These are phyloP conservation scores for Aspergillus kassunensis DNA, from an alignment of 495 filamentous ascomycete genomes.

Conservation along the genomic window DNA sequence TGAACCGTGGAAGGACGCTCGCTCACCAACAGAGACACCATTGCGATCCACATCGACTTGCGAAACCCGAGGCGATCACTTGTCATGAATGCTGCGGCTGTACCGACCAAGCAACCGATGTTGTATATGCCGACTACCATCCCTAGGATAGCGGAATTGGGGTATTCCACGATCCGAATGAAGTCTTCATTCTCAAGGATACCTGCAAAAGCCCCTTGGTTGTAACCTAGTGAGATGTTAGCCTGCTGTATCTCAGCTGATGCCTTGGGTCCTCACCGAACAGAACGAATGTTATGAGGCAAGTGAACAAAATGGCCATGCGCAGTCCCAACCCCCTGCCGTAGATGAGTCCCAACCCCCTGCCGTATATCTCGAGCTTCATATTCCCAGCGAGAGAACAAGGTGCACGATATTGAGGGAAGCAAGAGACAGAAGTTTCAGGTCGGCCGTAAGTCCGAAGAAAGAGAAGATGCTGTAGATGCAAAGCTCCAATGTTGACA, in stretches of 20 bases:
- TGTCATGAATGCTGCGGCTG: conserved; percentile 37
- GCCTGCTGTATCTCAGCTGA: conserved; percentile 4
- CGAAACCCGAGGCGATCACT: conserved; percentile 47
- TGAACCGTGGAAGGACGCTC: not conserved
- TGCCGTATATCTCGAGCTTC: conserved; percentile 30
- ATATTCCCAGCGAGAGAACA: conserved; percentile 10
- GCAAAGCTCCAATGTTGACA: conserved; percentile 10
- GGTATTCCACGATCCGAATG: conserved; percentile 37
- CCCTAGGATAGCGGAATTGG: conserved; percentile 37
- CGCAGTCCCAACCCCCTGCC: conserved; percentile 32
- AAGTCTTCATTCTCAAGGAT: conserved; percentile 47
- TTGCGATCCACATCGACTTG: conserved; percentile 38
- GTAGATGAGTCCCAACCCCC: conserved; percentile 32
- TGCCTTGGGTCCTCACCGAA: conserved; percentile 24
- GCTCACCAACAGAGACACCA: conserved; percentile 33
- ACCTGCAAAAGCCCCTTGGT: conserved; percentile 52
- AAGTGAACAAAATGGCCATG: conserved; percentile 37
- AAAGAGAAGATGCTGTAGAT: conserved; percentile 10
- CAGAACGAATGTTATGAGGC: conserved; percentile 37
- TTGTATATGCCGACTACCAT: conserved; percentile 51
- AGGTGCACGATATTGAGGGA: not conserved
- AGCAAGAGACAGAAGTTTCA: not conserved
- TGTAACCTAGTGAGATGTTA: conserved; percentile 39
- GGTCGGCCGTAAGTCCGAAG: conserved; percentile 4
- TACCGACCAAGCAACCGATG: conserved; percentile 42